These are phyloP conservation scores for Tricholoma terreum DNA, from an alignment of 768 basidiomycete genomes.

Conservation along the genomic window DNA sequence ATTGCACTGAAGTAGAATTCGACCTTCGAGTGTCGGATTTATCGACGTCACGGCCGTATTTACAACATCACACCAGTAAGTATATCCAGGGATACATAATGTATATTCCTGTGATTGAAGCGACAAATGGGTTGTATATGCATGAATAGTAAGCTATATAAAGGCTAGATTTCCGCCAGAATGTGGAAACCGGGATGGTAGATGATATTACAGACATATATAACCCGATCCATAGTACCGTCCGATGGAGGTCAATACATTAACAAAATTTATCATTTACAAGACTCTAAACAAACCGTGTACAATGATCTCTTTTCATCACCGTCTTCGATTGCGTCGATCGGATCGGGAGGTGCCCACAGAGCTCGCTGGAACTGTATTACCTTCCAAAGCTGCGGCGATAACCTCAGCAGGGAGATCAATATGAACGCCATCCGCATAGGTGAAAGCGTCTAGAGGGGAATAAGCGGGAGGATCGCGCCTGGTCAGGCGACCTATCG, in stretches of 20 bases:
- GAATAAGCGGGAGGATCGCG: constrained; percentile 85
- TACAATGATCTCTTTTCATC: constrained; percentile 12
- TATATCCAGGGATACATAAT: neutral
- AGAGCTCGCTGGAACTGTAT: constrained; percentile 54
- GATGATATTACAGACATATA: constrained; percentile 2
- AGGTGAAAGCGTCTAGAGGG: constrained; percentile 81
- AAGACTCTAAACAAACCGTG: neutral
- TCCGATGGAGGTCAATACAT: neutral
- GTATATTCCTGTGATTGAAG: constrained; percentile 1
- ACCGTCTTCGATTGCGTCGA: constrained; percentile 57
- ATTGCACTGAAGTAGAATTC: no score
- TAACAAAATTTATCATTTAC: neutral
- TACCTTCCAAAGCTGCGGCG: constrained; percentile 81
- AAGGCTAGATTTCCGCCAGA: neutral
- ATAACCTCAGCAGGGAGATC: constrained; percentile 93
- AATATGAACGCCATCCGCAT: constrained; percentile 87
- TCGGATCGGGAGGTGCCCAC: constrained; percentile 52
- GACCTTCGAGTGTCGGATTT: no score
- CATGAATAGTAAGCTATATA: constrained; percentile 2
- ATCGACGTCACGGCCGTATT: no score
- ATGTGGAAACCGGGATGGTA: neutral
- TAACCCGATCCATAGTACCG: constrained; percentile 2
- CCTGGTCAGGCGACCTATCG: constrained; percentile 39
- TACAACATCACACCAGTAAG: no score
- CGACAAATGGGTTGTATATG: neutral